These are phyloP conservation scores for Beauveria brongniartii DNA, from an alignment of 2,329 filamentous ascomycete species.

Conservation along the genomic window DNA sequence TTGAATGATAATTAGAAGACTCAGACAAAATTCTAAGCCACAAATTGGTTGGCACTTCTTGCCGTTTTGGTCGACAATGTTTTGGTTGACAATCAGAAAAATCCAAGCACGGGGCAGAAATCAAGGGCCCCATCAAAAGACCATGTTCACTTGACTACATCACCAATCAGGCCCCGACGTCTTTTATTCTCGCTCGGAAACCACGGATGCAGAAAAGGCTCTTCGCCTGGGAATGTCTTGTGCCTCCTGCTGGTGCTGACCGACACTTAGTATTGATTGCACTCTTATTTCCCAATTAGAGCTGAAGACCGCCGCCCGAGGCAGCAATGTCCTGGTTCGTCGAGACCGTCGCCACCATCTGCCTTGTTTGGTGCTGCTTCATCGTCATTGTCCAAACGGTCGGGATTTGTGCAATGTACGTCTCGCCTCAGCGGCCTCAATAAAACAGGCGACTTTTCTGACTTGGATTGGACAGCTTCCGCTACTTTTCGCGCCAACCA, in stretches of 20 bases:
- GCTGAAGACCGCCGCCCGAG: conserved; percentile 5
- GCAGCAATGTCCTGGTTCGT: conserved; percentile 22
- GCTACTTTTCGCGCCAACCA: conserved; percentile 42
- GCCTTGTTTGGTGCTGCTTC: conserved; percentile 43
- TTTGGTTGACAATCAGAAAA: too few relatives aligned
- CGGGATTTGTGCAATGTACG: conserved; percentile 50
- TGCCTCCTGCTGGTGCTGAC: neutral
- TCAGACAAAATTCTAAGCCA: too few relatives aligned
- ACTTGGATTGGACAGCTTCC: conserved; percentile 32
- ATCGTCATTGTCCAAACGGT: conserved; percentile 47
- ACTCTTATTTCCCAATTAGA: neutral
- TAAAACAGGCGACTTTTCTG: neutral
- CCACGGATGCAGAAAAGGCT: conserved; percentile 1
- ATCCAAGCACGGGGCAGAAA: neutral
- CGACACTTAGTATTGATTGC: neutral
- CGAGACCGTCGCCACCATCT: conserved; percentile 36
- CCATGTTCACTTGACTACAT: neutral
- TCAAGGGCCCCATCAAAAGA: conserved; percentile 1
- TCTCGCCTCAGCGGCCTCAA: neutral
- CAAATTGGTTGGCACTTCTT: too few relatives aligned
- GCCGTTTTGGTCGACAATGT: too few relatives aligned
- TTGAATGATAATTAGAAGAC: too few relatives aligned
- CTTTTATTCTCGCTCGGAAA: neutral
- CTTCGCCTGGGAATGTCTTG: neutral
- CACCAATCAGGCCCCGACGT: neutral